phyloP scores from a whole-genome alignment of 306 rosid genomes.

The Casuarina glauca region DNA sequence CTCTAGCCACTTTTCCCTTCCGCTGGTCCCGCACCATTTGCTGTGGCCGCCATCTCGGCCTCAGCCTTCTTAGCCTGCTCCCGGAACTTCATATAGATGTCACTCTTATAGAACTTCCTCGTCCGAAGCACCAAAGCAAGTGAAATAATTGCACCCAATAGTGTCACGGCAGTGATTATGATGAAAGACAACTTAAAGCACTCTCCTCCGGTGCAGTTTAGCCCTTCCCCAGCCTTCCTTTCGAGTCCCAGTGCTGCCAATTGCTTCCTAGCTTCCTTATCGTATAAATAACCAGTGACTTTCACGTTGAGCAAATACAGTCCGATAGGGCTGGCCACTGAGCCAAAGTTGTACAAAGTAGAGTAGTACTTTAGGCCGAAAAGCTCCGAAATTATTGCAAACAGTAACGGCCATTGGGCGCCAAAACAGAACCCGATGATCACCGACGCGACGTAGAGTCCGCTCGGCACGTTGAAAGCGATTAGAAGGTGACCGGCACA shows the following conservation, averaged over 20 bases:
- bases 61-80: not conserved
- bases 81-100: constrained; percentile 32
- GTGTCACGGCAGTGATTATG: constrained; percentile 25
- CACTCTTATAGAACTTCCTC: constrained; percentile 32
- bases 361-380: constrained; percentile 47
- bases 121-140: constrained; percentile 36
- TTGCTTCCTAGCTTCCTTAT: constrained; percentile 36
- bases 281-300: constrained; percentile 38
- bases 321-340: constrained; percentile 40
- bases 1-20: not conserved
- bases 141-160: constrained; percentile 34
- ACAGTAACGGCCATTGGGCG: constrained; percentile 36
- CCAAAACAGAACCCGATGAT: constrained; percentile 41
- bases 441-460: constrained; percentile 45
- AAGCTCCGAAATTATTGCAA: constrained; percentile 38
- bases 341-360: constrained; percentile 36
- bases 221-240: constrained; percentile 32
- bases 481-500: constrained; percentile 55
- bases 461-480: constrained; percentile 42
- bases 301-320: constrained; percentile 40
- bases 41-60: not conserved
- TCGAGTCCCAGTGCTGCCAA: constrained; percentile 27
- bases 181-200: constrained; percentile 40
- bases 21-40: not conserved
- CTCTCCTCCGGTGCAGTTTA: constrained; percentile 27